These are phyloP conservation scores for Oryza longistaminata DNA, from an alignment of 176 grass and related monocot species.

Conservation along the genomic window DNA sequence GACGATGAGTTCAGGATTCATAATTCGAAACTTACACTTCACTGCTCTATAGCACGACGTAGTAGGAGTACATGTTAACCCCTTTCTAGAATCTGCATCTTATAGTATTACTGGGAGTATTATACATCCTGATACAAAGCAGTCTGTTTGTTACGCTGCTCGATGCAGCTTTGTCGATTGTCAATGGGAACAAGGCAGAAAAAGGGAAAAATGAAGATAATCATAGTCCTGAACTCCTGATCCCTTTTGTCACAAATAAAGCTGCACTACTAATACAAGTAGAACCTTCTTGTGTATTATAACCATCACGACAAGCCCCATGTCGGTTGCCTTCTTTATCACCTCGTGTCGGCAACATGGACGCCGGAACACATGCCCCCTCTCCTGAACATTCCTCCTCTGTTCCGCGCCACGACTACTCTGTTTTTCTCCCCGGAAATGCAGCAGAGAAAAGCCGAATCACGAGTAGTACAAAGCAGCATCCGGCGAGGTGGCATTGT, in stretches of 20 bases:
- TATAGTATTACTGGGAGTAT: not conserved
- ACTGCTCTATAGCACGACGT: not conserved
- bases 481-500: slow-evolving; percentile 9
- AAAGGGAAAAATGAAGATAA: not conserved
- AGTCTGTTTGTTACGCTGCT: slow-evolving; percentile 17
- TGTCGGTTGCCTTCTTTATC: slow-evolving; percentile 34
- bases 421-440: not conserved
- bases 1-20: not conserved
- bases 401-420: not conserved
- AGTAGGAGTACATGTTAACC: not conserved
- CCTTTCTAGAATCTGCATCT: not conserved
- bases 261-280: not conserved
- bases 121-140: not conserved
- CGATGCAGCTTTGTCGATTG: slow-evolving; percentile 39
- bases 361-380: not conserved
- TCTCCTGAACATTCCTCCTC: slow-evolving; percentile 21
- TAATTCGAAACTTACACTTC: not conserved
- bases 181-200: slow-evolving; percentile 11
- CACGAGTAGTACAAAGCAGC: not conserved
- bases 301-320: not conserved
- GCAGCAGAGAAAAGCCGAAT: not conserved
- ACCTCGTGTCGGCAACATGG: slow-evolving; percentile 3
- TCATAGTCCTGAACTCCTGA: not conserved
- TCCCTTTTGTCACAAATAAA: not conserved
- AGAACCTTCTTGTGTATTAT: not conserved